Conservation (phyloP, 805 yeast species). For the Phaffomyces antillensis region DNA sequence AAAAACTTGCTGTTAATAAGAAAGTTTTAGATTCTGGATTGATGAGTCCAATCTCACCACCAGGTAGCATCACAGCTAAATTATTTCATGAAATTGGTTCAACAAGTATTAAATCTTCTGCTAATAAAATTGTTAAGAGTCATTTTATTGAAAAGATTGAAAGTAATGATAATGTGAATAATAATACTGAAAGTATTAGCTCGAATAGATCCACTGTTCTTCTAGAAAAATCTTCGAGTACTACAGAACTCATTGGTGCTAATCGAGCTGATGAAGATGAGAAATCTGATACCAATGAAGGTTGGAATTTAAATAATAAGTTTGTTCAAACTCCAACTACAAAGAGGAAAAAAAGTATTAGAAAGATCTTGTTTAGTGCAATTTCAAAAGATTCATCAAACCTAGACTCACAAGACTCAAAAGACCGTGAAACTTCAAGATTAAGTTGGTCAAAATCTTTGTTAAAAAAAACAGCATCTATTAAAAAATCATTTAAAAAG, state of each 20-base stretch:
- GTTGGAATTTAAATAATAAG: slow-evolving; percentile 10
- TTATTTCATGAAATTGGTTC: slow-evolving; percentile 4
- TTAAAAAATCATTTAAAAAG: too few relatives aligned
- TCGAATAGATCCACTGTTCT: not conserved
- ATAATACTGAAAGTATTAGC: too few relatives aligned
- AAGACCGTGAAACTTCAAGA: not conserved
- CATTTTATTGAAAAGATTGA: not conserved
- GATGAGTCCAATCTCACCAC: slow-evolving; percentile 3
- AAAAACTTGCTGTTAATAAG: not conserved
- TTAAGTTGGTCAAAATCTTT: slow-evolving; percentile 13
- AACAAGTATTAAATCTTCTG: not conserved
- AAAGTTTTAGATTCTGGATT: not conserved
- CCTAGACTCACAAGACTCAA: not conserved
- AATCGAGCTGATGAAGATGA: not conserved
- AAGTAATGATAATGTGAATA: not conserved
- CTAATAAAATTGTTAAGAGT: not conserved
- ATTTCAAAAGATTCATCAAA: slow-evolving; percentile 4
- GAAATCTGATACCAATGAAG: not conserved
- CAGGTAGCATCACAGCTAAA: slow-evolving; percentile 11
- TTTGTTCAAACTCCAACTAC: slow-evolving; percentile 8
- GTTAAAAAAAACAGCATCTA: slow-evolving; percentile 1
- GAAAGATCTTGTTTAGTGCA: slow-evolving; percentile 13
- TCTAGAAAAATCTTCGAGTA: not conserved
- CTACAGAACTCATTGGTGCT: not conserved
- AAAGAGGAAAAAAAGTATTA: slow-evolving; percentile 11